Evolutionary conservation across 345 rosid species (phyloP), one percentile per base, ranked within the genome.

Genomic region (Psidium guajava): DNA sequence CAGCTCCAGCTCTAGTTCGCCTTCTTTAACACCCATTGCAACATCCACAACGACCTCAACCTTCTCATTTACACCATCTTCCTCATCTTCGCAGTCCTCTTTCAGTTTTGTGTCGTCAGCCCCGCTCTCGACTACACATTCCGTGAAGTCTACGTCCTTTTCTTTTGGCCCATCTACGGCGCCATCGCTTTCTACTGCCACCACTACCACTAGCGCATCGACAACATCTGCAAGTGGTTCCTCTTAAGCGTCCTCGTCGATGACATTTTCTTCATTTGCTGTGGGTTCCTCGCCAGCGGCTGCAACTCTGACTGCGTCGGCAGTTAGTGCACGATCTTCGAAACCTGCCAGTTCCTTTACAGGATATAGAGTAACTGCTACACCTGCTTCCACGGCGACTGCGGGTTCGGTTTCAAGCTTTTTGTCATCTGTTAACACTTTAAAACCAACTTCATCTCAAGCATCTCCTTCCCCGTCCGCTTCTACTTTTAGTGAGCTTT

Each of bases 401-500:
- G 82, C 91, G 25, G 87, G 92, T 87, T 89, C 96, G 47, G 90
- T 92, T 81, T 90, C 95, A n/a, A 92, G 95, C 55, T 93, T 95
- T 91, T 88, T 96, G 16, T 80, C 91, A 86, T 40, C 97, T 8
- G 83, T 88, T 28, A 90, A 86, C 42, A 40, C 42, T 40, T 40
- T 5, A 40, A 40, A 40, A 40, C 42, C 42, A 40, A 40, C 42
- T 40, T 40, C 42, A 40, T 40, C 42, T 40, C 42, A 40, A 40
- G 42, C 42, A 47, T 93, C 89, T 86, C 86, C 94, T 1, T 91
- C 40, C 56, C 86, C 49, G 11, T 92, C 50, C 81, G 86, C 93
- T 14, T 83, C 93, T 77, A 64, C 87, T 53, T 89, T 96, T 77
- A 86, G 98, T 96, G 86, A 91, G 95, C 91, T 89, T 51, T 83